Percentiles rank a stretch among this genome's conserved stretches.
Conservation (phyloP, 495 filamentous ascomycete genomes). For the Trichoderma virens region DNA sequence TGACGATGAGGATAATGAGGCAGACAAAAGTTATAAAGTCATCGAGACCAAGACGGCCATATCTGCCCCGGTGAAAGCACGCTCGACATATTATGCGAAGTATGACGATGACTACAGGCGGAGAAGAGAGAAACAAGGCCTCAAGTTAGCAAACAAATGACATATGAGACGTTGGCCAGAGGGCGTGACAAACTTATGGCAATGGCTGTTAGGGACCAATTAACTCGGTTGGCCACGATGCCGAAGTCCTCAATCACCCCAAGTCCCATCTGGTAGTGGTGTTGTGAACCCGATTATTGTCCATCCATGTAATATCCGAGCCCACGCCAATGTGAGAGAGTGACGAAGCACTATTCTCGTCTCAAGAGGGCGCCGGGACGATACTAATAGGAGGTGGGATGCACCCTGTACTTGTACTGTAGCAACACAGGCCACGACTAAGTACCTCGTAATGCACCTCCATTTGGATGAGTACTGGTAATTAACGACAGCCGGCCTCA, state of each 20-base stretch:
- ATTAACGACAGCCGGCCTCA: neutral
- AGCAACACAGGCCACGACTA: neutral
- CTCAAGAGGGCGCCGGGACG: neutral
- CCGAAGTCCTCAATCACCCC: slow-evolving; percentile 8
- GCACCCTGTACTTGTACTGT: slow-evolving; percentile 2
- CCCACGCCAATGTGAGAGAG: neutral
- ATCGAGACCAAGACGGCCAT: slow-evolving; percentile 19
- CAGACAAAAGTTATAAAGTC: slow-evolving; percentile 21
- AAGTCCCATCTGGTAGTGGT: slow-evolving; percentile 7
- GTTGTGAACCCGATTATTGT: slow-evolving; percentile 3
- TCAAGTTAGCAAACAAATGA: too few species aligned
- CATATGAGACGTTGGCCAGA: neutral
- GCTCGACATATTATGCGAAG: slow-evolving; percentile 19
- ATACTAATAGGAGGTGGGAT: slow-evolving; percentile 1
- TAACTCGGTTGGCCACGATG: slow-evolving; percentile 4
- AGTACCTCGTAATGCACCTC: neutral
- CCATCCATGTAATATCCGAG: slow-evolving; percentile 1
- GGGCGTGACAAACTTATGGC: neutral
- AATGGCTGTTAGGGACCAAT: slow-evolving; percentile 8
- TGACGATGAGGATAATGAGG: slow-evolving; percentile 17
- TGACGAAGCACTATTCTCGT: neutral
- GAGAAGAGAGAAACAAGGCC: neutral
- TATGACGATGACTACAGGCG: slow-evolving; percentile 17
- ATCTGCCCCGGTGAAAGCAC: slow-evolving; percentile 9
- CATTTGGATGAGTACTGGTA: neutral